Evolutionary conservation across 345 rosid genomes (phyloP), one percentile per base, ranked within the genome.

Genomic region (Psidium guajava): DNA sequence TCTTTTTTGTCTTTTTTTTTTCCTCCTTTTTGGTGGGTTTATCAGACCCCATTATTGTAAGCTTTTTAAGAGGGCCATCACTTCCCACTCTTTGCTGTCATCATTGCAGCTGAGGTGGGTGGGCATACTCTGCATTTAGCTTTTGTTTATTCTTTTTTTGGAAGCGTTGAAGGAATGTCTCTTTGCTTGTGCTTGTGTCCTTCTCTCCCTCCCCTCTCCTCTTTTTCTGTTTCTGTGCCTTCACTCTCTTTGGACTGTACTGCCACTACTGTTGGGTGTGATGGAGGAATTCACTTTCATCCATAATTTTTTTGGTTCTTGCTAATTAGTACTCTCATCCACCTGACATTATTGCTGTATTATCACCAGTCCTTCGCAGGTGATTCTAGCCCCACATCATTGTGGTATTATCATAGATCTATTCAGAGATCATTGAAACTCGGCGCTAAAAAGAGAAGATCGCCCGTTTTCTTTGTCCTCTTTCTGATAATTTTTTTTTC

Each of bases 91-190:
- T 86, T 10, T 69, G 24, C 3, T 75, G 87, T 86, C 88, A 92
- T 89, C 84, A 92, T 92, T 92, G 91, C 91, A 81, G 81, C 91
- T 86, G 87, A 89, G 86, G 88, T 90, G 91, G 88, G 87, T 90
- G 91, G 90, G 89, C 83, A 49, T 82, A 53, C 83, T 47, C 56
- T 82, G 55, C 83, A 8, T 25, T n/a, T 83, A 83, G 57, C 85
- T 52, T 85, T 85, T 47, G 57, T 56, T 44, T 51, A 51, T 54
- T 32, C 49, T 42, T 85, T 85, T 87, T 59, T 84, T 53, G 88
- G 88, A 85, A 88, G 89, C 88, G 86, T 84, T 86, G 86, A 87
- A 85, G 91, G 88, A 91, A 88, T 87, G 89, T 87, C 86, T 82
- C 90, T 89, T 89, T 89, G 88, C 90, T 86, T 80, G 83, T 83